phyloP scores from a whole-genome alignment of 2,329 filamentous ascomycete species.

The Claviceps purpurea region DNA sequence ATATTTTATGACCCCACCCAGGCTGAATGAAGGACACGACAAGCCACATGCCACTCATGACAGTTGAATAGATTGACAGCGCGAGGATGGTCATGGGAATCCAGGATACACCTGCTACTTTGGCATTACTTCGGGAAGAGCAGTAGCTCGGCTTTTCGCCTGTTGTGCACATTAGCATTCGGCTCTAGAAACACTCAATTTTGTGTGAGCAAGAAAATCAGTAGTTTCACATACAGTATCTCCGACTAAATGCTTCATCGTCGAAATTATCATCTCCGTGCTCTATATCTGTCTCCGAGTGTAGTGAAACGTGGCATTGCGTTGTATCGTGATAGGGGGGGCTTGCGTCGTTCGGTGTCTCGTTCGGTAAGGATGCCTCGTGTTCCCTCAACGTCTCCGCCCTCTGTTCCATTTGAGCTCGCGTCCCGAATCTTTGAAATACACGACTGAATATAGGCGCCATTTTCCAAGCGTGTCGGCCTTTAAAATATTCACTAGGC shows the following conservation, averaged over 20 bases:
- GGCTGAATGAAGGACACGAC: slow-evolving; percentile 48
- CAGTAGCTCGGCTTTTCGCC: slow-evolving; percentile 20
- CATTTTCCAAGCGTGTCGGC: background rate
- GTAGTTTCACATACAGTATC: slow-evolving; percentile 15
- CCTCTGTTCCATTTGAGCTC: background rate
- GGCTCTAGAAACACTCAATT: too few relatives aligned
- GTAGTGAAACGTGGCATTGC: too few relatives aligned
- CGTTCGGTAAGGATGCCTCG: too few relatives aligned
- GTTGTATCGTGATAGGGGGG: too few relatives aligned
- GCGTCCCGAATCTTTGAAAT: background rate
- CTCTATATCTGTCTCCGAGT: background rate
- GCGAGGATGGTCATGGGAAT: slow-evolving; percentile 32
- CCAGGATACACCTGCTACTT: slow-evolving; percentile 27
- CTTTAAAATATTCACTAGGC: background rate
- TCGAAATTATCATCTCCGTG: background rate
- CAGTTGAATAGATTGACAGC: slow-evolving; percentile 48
- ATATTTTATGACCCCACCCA: slow-evolving; percentile 46
- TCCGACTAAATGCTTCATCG: slow-evolving; percentile 19
- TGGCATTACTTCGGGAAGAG: slow-evolving; percentile 19
- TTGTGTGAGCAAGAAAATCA: too few relatives aligned
- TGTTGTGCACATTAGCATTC: background rate
- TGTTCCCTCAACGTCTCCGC: too few relatives aligned
- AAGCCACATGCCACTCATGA: slow-evolving; percentile 52
- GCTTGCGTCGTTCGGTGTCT: too few relatives aligned
- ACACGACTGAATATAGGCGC: background rate